A percentile compares a stretch with the other conserved stretches of the same genome.
phyloP scores from a whole-genome alignment of 306 rosid species.

The Ziziphus jujuba region DNA sequence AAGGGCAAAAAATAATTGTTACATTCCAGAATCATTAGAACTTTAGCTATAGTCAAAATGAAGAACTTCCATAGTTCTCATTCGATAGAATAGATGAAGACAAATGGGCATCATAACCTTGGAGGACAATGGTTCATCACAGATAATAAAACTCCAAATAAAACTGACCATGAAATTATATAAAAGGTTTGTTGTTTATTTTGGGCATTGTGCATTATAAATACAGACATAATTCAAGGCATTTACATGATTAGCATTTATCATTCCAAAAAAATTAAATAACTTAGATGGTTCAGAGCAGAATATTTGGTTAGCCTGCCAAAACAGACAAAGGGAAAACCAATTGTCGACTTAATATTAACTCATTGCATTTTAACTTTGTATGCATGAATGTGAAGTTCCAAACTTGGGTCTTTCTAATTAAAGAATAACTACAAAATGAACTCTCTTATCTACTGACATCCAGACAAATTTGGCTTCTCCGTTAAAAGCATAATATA shows the following conservation, averaged over 20 bases:
- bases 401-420: background rate
- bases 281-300: background rate
- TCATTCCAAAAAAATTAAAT: background rate
- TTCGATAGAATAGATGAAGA: background rate
- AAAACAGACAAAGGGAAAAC: background rate
- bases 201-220: no score
- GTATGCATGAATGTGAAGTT: no score
- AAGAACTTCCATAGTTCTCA: background rate
- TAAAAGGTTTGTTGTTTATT: background rate
- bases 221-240: background rate
- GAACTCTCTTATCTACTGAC: background rate
- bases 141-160: background rate
- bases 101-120: background rate
- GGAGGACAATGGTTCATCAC: background rate
- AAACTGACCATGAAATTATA: background rate
- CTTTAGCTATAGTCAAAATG: background rate
- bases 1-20: constrained; percentile 19
- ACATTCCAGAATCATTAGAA: background rate
- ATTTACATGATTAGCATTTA: background rate
- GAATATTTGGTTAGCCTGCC: background rate
- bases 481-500: background rate
- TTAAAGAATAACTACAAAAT: background rate
- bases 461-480: background rate
- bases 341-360: no score
- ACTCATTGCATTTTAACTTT: no score